Evolutionary conservation across 2,329 filamentous ascomycete species (phyloP).

Genomic region (Lasiodiplodia theobromae): DNA sequence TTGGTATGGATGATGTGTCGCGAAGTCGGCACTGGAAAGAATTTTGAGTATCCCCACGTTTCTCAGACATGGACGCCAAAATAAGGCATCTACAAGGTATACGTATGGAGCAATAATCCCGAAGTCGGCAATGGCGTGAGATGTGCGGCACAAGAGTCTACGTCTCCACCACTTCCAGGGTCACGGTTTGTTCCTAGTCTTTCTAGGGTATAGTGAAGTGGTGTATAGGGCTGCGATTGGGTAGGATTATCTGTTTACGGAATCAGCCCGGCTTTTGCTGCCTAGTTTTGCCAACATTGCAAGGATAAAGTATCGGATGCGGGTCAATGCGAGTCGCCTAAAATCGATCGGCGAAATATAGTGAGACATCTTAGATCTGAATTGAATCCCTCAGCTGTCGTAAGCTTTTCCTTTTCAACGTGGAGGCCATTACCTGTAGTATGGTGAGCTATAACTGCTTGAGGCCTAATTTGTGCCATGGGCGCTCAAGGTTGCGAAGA

Average conservation of each 20-base stretch:
- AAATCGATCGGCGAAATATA: background rate
- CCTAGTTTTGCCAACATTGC: background rate
- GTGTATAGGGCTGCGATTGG: background rate
- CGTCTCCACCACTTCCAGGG: background rate
- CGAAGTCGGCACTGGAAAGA: background rate
- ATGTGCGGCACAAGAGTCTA: background rate
- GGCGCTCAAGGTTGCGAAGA: too few species aligned
- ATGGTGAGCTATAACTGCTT: too few species aligned
- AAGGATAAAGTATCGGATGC: background rate
- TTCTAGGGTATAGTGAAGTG: background rate
- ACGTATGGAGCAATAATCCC: background rate
- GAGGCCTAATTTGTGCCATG: too few species aligned
- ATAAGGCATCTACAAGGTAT: background rate
- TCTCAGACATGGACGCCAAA: background rate
- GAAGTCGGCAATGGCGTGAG: background rate
- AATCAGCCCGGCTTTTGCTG: background rate
- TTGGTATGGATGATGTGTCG: background rate
- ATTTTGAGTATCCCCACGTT: background rate
- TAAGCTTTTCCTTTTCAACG: too few species aligned
- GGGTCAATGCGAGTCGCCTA: background rate
- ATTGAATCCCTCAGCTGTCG: too few species aligned
- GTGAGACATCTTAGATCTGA: too few species aligned
- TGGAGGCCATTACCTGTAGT: too few species aligned
- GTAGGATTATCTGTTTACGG: background rate
- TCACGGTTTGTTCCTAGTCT: background rate